Evolutionary conservation across 441 rosid species (phyloP).

Genomic region (Populus tomentosa): DNA sequence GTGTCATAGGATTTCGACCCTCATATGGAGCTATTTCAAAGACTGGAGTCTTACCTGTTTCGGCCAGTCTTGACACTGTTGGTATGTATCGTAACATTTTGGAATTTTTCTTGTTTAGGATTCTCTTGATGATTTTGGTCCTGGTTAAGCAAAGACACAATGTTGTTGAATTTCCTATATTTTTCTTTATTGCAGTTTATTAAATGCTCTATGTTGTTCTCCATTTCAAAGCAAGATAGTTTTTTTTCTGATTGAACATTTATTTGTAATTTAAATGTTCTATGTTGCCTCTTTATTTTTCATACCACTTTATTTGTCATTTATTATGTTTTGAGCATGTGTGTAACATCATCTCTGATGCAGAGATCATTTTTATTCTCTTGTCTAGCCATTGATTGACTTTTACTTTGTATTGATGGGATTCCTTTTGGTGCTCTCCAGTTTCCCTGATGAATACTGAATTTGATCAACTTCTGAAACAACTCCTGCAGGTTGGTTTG

Average conservation of each 20-base stretch:
- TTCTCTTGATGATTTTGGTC: neutral
- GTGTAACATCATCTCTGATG: neutral
- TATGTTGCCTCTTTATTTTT: neutral
- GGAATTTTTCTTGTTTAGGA: neutral
- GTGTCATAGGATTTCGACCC: constrained; percentile 75
- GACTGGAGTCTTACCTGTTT: constrained; percentile 57
- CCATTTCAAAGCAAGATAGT: neutral
- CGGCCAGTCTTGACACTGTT: constrained; percentile 78
- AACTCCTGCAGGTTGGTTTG: constrained; percentile 75
- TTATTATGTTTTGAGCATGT: neutral
- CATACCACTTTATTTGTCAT: neutral
- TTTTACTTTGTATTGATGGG: neutral
- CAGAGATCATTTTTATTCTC: neutral
- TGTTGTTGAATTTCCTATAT: neutral
- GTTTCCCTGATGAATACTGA: neutral
- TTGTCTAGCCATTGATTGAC: neutral
- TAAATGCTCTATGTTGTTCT: neutral
- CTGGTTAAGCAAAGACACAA: neutral
- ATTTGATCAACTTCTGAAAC: constrained; percentile 12
- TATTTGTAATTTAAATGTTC: neutral
- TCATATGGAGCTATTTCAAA: constrained; percentile 71
- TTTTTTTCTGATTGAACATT: neutral
- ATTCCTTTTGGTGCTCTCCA: neutral
- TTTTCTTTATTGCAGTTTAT: neutral
- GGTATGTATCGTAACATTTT: constrained; percentile 46